Evolutionary conservation across 192 early-diverging fungal genomes (phyloP).

Genomic region (Backusella tuberculispora): DNA sequence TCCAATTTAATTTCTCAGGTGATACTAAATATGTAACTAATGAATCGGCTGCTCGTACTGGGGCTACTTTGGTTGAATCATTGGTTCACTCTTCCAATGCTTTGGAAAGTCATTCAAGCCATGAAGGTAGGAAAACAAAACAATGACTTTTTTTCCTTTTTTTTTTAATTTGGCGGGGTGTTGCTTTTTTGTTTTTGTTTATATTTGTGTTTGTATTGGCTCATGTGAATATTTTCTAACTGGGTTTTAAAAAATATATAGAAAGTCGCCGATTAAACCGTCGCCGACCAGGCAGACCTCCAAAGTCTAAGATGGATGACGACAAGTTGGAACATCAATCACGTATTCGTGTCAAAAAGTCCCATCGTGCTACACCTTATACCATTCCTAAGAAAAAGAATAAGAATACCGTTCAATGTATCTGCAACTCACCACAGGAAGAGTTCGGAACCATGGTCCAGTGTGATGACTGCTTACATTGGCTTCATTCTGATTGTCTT

Average conservation of each 20-base stretch:
- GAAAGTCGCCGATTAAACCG: background rate
- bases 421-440: slow-evolving; percentile 49
- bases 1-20: slow-evolving; percentile 11
- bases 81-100: slow-evolving; percentile 7
- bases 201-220: slow-evolving; percentile 6
- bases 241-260: background rate
- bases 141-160: background rate
- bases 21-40: background rate
- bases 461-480: slow-evolving; percentile 70
- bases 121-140: background rate
- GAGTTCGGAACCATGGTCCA: slow-evolving; percentile 69
- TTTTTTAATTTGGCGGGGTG: background rate
- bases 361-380: background rate
- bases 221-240: slow-evolving; percentile 13
- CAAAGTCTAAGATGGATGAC: background rate
- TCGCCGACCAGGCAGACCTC: slow-evolving; percentile 21
- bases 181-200: slow-evolving; percentile 1
- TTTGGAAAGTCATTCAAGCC: slow-evolving; percentile 9
- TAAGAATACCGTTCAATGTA: slow-evolving; percentile 51
- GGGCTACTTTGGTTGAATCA: slow-evolving; percentile 20
- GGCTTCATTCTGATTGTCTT: slow-evolving; percentile 76
- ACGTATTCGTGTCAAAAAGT: background rate
- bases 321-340: background rate
- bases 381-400: slow-evolving; percentile 23
- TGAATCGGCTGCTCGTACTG: background rate